Base-by-base conservation (phyloP, 306 rosid species). In the Lablab purpureus region DNA sequence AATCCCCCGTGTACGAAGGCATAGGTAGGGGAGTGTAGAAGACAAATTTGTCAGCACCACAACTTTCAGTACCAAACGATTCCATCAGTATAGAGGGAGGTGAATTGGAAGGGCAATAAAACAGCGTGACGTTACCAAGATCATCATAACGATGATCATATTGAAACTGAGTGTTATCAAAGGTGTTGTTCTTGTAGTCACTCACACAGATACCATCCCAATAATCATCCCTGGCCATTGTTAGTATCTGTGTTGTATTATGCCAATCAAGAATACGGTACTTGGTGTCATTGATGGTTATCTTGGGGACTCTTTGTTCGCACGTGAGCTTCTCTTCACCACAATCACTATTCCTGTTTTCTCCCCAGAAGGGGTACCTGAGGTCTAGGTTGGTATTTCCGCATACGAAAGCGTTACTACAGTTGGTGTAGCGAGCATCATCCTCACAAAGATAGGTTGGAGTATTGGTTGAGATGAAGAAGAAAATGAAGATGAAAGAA, bases 331-430 rank as follows among this genome's bases (percentile, higher is more conserved):
- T 0, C 50, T 63, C 0, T 36, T 18, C 9, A 7, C 90, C 86
- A 12, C 90, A 87, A 12, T 70, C 30, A 0, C 4, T 0, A 6
- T 11, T 10, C 78, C 86, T 81, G 23, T 40, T 34, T n/a, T 0
- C 43, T n/a, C 86, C 90, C 80, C 71, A 78, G 55, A 87, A 87
- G 0, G 87, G 87, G 27, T 87, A 84, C 7, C 2, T 64, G 28
- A 84, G 64, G 46, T 30, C 2, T 11, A 5, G 0, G 9, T 63
- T 0, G 19, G 12, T 14, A 4, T 0, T 0, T 19, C 73, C 75
- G 18, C 90, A 87, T 3, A 12, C n/a, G 30, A 75, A 78, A 23
- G 54, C 1, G 0, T 2, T 2, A 5, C n/a, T n/a, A 65, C 88
- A 87, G 46, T 67, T 40, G 0, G 11, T 47, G 47, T 71, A 73